A percentile compares a stretch with the other conserved stretches of the same genome.
Evolutionary conservation across 2,329 filamentous ascomycete genomes (phyloP).

Genomic region (Ascochyta koolunga): DNA sequence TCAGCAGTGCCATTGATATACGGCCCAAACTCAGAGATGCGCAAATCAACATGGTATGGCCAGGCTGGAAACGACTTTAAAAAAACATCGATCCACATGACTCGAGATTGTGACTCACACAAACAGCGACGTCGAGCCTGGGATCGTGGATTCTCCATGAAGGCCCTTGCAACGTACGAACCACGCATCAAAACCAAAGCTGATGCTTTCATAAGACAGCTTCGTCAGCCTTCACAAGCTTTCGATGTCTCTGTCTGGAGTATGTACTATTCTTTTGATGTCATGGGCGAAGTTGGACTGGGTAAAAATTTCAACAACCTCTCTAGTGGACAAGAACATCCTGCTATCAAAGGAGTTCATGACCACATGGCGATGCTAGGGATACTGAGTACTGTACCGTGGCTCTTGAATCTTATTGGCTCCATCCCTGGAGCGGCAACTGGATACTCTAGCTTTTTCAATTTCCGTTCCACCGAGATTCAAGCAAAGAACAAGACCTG

Average conservation of each 20-base stretch:
- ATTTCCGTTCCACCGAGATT: slow-evolving; percentile 37
- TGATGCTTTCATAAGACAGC: slow-evolving; percentile 26
- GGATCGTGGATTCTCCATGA: slow-evolving; percentile 36
- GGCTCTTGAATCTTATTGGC: slow-evolving; percentile 42
- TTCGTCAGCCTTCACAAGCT: slow-evolving; percentile 18
- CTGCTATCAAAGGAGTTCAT: slow-evolving; percentile 46
- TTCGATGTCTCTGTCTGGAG: slow-evolving; percentile 35
- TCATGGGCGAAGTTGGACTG: slow-evolving; percentile 40
- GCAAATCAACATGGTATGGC: slow-evolving; percentile 37
- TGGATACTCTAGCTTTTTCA: slow-evolving; percentile 39
- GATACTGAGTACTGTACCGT: slow-evolving; percentile 44
- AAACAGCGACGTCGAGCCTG: slow-evolving; percentile 32
- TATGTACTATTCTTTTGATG: slow-evolving; percentile 38
- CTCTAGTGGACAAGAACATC: slow-evolving; percentile 29
- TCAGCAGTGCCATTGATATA: slow-evolving; percentile 28
- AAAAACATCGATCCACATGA: slow-evolving; percentile 31
- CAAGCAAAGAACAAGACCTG: slow-evolving; percentile 40
- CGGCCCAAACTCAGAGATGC: slow-evolving; percentile 30
- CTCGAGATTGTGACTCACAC: slow-evolving; percentile 29
- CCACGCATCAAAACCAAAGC: slow-evolving; percentile 33
- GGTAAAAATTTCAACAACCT: slow-evolving; percentile 36
- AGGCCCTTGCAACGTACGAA: slow-evolving; percentile 34
- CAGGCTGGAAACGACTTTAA: slow-evolving; percentile 28
- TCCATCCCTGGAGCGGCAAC: slow-evolving; percentile 39
- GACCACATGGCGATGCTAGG: slow-evolving; percentile 44